Conservation (phyloP, 495 filamentous ascomycete genomes). For the Thozetella sp. region DNA sequence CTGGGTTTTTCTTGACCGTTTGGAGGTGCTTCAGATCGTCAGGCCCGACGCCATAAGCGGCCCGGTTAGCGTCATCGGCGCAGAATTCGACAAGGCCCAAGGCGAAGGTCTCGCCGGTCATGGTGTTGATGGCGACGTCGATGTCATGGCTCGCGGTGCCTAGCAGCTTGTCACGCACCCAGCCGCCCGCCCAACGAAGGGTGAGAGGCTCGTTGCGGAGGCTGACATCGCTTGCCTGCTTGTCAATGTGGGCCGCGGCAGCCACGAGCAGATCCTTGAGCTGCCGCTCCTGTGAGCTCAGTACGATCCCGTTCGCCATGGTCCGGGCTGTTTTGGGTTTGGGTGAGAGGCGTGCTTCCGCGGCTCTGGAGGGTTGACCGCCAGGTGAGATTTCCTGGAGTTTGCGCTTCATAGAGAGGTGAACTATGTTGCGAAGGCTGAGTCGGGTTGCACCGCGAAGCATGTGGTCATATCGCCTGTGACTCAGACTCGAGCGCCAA, state of each 20-base stretch:
- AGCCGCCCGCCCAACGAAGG: constrained; percentile 94
- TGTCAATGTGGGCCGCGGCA: constrained; percentile 68
- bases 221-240: constrained; percentile 27
- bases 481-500: not conserved
- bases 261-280: constrained; percentile 74
- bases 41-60: constrained; percentile 45
- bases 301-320: constrained; percentile 21
- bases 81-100: constrained; percentile 59
- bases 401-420: not conserved
- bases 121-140: constrained; percentile 90
- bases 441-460: not conserved
- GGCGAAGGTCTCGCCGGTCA: constrained; percentile 90
- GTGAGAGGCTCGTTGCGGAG: constrained; percentile 48
- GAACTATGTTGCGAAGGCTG: not conserved
- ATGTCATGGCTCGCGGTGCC: constrained; percentile 84
- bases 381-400: not conserved
- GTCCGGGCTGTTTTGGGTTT: not conserved
- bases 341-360: too few relatives aligned
- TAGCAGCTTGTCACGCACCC: constrained; percentile 96
- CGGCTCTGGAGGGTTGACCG: too few relatives aligned
- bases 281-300: constrained; percentile 68
- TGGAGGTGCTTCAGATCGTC: constrained; percentile 67
- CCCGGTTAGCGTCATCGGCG: constrained; percentile 38
- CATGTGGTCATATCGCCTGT: not conserved
- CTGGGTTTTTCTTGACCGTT: constrained; percentile 86